These are phyloP conservation scores for Talaromyces sp. DNA, from an alignment of 2,329 filamentous ascomycete species.

Conservation along the genomic window DNA sequence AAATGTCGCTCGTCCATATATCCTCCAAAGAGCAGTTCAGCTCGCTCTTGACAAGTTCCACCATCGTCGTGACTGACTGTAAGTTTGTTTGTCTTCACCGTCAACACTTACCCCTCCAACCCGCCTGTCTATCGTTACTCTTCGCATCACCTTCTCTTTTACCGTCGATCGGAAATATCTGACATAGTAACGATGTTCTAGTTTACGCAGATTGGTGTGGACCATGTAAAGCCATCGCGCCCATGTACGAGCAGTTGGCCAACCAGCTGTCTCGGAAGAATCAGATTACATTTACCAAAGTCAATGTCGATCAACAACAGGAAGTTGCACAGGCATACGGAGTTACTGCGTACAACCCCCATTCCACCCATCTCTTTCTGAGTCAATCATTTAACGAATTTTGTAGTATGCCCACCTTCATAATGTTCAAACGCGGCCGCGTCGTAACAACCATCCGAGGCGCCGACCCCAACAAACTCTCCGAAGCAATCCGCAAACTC, in stretches of 20 bases:
- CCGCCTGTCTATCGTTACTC: background rate
- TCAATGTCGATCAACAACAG: constrained; percentile 75
- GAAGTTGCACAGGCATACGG: constrained; percentile 70
- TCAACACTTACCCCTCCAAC: constrained; percentile 9
- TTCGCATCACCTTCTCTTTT: background rate
- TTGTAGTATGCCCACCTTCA: constrained; percentile 77
- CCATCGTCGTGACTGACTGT: constrained; percentile 87
- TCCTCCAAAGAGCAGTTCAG: constrained; percentile 66
- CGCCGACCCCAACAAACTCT: constrained; percentile 68
- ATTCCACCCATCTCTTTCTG: background rate
- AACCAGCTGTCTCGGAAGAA: constrained; percentile 66
- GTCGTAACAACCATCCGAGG: constrained; percentile 68
- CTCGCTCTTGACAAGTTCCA: constrained; percentile 65
- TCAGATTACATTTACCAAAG: constrained; percentile 77
- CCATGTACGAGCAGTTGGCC: constrained; percentile 76
- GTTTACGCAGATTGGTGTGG: constrained; percentile 86
- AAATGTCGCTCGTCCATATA: constrained; percentile 52
- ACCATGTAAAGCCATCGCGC: constrained; percentile 79
- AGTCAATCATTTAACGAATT: background rate
- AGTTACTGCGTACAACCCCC: constrained; percentile 58
- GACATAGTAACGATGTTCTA: constrained; percentile 36
- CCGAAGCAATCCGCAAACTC: constrained; percentile 68
- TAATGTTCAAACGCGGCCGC: constrained; percentile 74
- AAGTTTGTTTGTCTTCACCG: constrained; percentile 49
- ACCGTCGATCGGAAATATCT: background rate